Percentiles rank a stretch among this genome's conserved stretches.
Conservation (phyloP, 1,284 basidiomycete genomes). For the Sparassis latifolia region DNA sequence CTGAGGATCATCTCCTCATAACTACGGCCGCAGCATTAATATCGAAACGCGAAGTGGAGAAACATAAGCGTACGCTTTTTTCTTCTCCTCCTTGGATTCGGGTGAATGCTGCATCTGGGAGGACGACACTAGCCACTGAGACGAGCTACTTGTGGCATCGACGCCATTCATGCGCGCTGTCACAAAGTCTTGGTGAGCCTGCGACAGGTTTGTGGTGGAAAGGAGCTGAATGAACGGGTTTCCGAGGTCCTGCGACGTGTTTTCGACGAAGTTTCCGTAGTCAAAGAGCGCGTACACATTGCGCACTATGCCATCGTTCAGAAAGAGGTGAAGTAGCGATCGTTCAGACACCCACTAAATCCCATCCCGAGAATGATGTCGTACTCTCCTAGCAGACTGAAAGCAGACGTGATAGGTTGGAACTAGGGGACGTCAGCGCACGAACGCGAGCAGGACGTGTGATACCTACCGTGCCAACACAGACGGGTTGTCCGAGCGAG, state of each 20-base stretch:
- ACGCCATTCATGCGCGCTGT: constrained; percentile 40
- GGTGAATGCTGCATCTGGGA: constrained; percentile 59
- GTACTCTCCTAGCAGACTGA: constrained; percentile 68
- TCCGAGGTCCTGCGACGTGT: constrained; percentile 25
- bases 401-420: constrained; percentile 72
- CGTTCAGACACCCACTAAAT: constrained; percentile 46
- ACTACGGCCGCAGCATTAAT: constrained; percentile 7
- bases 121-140: constrained; percentile 50
- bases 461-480: constrained; percentile 60
- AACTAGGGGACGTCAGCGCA: constrained; percentile 38
- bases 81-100: constrained; percentile 59
- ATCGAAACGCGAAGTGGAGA: neutral
- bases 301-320: constrained; percentile 42
- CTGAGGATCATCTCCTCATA: constrained; percentile 60
- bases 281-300: constrained; percentile 59
- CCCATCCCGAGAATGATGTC: constrained; percentile 80
- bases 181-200: constrained; percentile 46
- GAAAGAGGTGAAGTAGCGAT: neutral
- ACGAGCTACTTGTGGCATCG: constrained; percentile 34
- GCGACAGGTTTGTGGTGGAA: constrained; percentile 33
- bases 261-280: constrained; percentile 50
- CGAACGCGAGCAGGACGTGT: neutral
- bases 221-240: constrained; percentile 59
- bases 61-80: constrained; percentile 40
- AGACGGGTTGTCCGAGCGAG: constrained; percentile 51